Conservation (phyloP, 1,284 basidiomycete genomes). For the Rhodotorula sp. region DNA sequence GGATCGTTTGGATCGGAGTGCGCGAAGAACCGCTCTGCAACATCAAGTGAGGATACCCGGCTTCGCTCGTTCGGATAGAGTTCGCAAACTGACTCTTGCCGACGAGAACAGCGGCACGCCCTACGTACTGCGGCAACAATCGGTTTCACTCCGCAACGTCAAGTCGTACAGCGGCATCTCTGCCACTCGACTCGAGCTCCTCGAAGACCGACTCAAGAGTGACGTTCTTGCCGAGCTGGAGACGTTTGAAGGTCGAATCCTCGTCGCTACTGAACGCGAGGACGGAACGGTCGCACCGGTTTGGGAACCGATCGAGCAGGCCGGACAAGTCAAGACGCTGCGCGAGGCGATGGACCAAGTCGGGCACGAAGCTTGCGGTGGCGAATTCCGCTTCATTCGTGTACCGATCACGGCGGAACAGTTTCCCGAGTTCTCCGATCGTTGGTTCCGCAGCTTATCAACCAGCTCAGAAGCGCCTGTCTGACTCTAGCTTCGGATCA, state of each 20-base stretch:
- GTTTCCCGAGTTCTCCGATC: slow-evolving; percentile 55
- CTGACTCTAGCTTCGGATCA: neutral
- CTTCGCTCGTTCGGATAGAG: too few relatives aligned
- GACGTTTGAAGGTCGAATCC: slow-evolving; percentile 78
- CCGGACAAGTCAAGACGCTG: slow-evolving; percentile 65
- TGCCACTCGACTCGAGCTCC: slow-evolving; percentile 74
- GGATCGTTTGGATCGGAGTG: slow-evolving; percentile 80
- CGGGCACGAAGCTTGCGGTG: slow-evolving; percentile 51
- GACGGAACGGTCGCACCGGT: slow-evolving; percentile 89
- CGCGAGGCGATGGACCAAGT: slow-evolving; percentile 81
- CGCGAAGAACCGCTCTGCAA: slow-evolving; percentile 84
- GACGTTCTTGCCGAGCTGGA: slow-evolving; percentile 83
- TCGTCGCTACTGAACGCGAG: slow-evolving; percentile 85
- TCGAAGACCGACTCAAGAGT: slow-evolving; percentile 87
- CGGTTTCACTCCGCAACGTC: slow-evolving; percentile 49
- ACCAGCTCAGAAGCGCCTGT: too few relatives aligned
- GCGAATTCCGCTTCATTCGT: slow-evolving; percentile 74
- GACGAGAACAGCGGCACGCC: slow-evolving; percentile 42
- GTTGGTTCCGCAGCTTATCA: slow-evolving; percentile 46
- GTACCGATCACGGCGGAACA: slow-evolving; percentile 81
- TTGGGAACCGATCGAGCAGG: slow-evolving; percentile 81
- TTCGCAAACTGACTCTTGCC: neutral
- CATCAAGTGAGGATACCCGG: slow-evolving; percentile 64
- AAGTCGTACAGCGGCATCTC: slow-evolving; percentile 73
- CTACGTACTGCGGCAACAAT: slow-evolving; percentile 53